These are phyloP conservation scores for Lachnellula subtilissima DNA, from an alignment of 2,329 filamentous ascomycete species.

Conservation along the genomic window DNA sequence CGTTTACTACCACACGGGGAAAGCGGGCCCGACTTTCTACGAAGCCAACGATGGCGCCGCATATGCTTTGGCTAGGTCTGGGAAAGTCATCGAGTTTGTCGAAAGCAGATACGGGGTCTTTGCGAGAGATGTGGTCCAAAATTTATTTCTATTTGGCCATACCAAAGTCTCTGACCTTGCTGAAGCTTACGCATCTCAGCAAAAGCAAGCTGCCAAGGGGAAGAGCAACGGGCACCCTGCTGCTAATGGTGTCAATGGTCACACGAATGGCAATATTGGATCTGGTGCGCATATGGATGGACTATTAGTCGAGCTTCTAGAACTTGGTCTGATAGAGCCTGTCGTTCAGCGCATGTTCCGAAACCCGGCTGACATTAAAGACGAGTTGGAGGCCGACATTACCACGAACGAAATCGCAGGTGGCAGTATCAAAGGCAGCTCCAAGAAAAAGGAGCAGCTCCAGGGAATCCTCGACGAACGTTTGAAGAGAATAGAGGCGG, in stretches of 20 bases:
- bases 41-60: constrained; percentile 76
- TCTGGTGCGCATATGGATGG: constrained; percentile 37
- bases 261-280: constrained; percentile 6
- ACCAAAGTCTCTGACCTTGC: constrained; percentile 65
- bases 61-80: constrained; percentile 76
- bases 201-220: constrained; percentile 27
- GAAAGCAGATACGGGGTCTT: constrained; percentile 69
- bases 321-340: constrained; percentile 63
- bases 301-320: constrained; percentile 47
- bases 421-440: constrained; percentile 50
- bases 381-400: constrained; percentile 59
- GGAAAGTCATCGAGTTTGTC: constrained; percentile 74
- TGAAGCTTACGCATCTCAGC: constrained; percentile 49
- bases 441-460: constrained; percentile 63
- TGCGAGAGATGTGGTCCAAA: constrained; percentile 69
- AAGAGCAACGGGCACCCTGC: constrained; percentile 23
- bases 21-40: constrained; percentile 64
- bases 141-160: constrained; percentile 72
- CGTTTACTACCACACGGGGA: constrained; percentile 62
- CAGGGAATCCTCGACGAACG: constrained; percentile 50
- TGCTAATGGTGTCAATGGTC: constrained; percentile 20
- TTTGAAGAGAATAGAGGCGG: constrained; percentile 47
- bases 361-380: constrained; percentile 55
- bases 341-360: constrained; percentile 53
- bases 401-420: constrained; percentile 40